A percentile compares a stretch with the other conserved stretches of the same genome.
Evolutionary conservation across 257 asterid species (phyloP).

Genomic region (Penstemon newberryi): DNA sequence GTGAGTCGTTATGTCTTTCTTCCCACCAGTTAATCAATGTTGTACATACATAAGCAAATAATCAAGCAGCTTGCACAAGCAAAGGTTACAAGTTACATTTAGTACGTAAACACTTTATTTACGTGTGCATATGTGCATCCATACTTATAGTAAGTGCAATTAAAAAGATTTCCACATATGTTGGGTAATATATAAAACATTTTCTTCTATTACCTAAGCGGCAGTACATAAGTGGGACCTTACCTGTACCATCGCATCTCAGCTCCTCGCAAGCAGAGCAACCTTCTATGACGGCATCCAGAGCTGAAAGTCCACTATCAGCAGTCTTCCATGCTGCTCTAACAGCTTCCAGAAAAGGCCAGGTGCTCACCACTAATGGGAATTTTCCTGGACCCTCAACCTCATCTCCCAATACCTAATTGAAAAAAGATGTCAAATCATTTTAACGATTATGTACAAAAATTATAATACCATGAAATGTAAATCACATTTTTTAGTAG

Average conservation of each 20-base stretch:
- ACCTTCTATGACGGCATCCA: slow-evolving; percentile 86
- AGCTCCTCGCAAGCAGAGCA: slow-evolving; percentile 87
- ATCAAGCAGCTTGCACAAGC: slow-evolving; percentile 10
- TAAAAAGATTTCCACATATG: slow-evolving; percentile 1
- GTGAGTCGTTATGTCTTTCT: slow-evolving; percentile 1
- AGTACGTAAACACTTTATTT: background rate
- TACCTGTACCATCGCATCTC: slow-evolving; percentile 96
- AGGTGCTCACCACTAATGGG: slow-evolving; percentile 86
- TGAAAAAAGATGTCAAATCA: background rate
- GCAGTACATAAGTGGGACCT: background rate
- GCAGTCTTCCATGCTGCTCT: slow-evolving; percentile 80
- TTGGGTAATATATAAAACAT: background rate
- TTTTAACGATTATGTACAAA: too few relatives aligned
- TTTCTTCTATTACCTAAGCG: background rate
- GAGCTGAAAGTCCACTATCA: slow-evolving; percentile 62
- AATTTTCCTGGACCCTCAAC: slow-evolving; percentile 40
- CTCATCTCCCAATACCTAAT: slow-evolving; percentile 53
- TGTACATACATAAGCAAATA: background rate
- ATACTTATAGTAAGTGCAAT: slow-evolving; percentile 1
- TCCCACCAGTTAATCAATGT: background rate
- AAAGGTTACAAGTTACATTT: slow-evolving; percentile 5
- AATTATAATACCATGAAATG: background rate
- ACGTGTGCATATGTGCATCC: background rate
- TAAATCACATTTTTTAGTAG: background rate
- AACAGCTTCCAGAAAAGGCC: slow-evolving; percentile 96